phyloP scores from a whole-genome alignment of 2,329 filamentous ascomycete species.

The Huntiella decipiens region DNA sequence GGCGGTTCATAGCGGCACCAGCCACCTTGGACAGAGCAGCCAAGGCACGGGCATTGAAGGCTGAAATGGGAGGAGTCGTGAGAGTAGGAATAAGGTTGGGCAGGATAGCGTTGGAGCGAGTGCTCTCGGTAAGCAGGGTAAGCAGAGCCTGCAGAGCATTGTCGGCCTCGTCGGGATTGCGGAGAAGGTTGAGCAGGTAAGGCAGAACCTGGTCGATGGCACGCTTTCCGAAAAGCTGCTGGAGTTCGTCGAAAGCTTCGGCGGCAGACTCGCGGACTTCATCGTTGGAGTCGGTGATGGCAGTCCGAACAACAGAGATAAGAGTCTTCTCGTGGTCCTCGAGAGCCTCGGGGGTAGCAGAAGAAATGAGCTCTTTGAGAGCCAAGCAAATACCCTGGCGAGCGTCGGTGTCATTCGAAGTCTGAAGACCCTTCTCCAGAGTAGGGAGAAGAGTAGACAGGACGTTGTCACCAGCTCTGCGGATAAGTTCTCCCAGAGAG shows the following conservation, averaged over 20 bases:
- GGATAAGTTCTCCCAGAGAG: slow-evolving; percentile 85
- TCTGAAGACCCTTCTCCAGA: slow-evolving; percentile 76
- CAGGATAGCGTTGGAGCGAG: slow-evolving; percentile 85
- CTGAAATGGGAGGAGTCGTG: slow-evolving; percentile 71
- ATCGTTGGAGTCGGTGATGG: slow-evolving; percentile 71
- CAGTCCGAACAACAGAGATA: slow-evolving; percentile 82
- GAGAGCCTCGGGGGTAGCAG: slow-evolving; percentile 70
- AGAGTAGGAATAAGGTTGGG: slow-evolving; percentile 91
- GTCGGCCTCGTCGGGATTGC: slow-evolving; percentile 69
- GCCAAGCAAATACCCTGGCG: slow-evolving; percentile 97
- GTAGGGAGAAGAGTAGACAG: slow-evolving; percentile 75
- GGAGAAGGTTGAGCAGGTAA: slow-evolving; percentile 73
- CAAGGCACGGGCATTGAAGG: slow-evolving; percentile 86
- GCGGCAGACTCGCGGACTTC: slow-evolving; percentile 91
- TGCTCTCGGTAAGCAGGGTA: slow-evolving; percentile 82
- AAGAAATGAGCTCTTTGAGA: slow-evolving; percentile 77
- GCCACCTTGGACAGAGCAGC: slow-evolving; percentile 88
- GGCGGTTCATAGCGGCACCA: slow-evolving; percentile 73
- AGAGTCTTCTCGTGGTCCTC: slow-evolving; percentile 91
- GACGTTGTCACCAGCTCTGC: slow-evolving; percentile 89
- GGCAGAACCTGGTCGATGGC: slow-evolving; percentile 92
- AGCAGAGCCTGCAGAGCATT: slow-evolving; percentile 84
- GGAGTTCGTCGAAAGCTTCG: slow-evolving; percentile 88
- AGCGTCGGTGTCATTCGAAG: slow-evolving; percentile 74
- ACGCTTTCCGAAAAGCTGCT: slow-evolving; percentile 83